Conservation (phyloP, 192 early-diverging fungal species). For the Phlyctochytrium planicorne region DNA sequence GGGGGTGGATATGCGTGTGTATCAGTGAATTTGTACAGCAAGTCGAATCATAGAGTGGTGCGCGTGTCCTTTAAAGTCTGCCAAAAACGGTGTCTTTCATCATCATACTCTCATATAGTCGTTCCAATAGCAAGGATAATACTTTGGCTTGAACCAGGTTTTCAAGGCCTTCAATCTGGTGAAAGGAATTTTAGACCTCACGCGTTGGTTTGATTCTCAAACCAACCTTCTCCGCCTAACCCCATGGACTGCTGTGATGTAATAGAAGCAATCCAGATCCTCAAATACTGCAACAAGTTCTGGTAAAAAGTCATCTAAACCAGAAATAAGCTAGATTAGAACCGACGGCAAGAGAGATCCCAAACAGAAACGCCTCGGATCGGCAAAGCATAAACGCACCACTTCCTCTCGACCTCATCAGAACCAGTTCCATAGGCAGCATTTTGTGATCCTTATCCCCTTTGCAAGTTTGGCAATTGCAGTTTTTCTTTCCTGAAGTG, state of each 20-base stretch:
- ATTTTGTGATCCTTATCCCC: not conserved
- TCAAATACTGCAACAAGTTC: slow-evolving; percentile 2
- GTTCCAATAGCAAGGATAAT: slow-evolving; percentile 6
- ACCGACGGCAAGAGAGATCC: not conserved
- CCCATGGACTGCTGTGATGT: slow-evolving; percentile 6
- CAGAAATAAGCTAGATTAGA: not conserved
- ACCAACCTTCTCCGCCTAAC: slow-evolving; percentile 2
- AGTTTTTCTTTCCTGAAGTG: not conserved
- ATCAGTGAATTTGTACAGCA: too few species aligned
- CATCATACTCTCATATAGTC: slow-evolving; percentile 6
- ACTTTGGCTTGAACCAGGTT: slow-evolving; percentile 16
- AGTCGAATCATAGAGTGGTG: too few species aligned
- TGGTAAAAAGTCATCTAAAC: slow-evolving; percentile 3
- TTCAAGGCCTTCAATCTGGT: slow-evolving; percentile 1
- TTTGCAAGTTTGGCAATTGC: not conserved
- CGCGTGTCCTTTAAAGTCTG: too few species aligned
- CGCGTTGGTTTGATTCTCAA: not conserved
- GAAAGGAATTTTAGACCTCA: not conserved
- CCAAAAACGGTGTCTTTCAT: too few species aligned
- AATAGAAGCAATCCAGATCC: slow-evolving; percentile 10
- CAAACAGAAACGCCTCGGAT: too few species aligned
- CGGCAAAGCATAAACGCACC: too few species aligned
- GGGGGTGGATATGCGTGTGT: too few species aligned
- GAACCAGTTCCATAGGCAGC: slow-evolving; percentile 7
- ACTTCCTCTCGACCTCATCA: slow-evolving; percentile 3